Base-by-base conservation (phyloP, 805 yeast genomes). In the Metschnikowia similis region DNA sequence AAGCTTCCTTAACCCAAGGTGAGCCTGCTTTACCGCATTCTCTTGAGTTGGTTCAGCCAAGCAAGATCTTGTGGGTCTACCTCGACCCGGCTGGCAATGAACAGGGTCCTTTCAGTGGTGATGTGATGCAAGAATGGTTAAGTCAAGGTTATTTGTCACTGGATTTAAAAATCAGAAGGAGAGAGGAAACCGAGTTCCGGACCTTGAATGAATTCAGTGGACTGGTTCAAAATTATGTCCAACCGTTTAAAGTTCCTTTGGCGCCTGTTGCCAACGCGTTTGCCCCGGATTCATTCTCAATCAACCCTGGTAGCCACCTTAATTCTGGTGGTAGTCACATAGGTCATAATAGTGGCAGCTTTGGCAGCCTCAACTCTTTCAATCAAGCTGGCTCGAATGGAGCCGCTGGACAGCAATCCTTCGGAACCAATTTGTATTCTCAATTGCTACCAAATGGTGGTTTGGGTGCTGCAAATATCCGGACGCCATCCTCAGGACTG, bases 31-130 rank as follows among this genome's bases (percentile, higher is more conserved):
- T 50, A 11, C 41, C 50, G 11, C 43, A 48, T 37, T 41, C 47
- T 29, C 3, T 41, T 26, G 47, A 45, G 32, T 53, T 56, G 51
- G 28, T 56, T 8, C 54, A 49, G 29, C 60, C 60, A 4, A 54
- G 48, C 29, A 65, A 71, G 46, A 73, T 83, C 56, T 69, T 75
- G 44, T 89, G 96, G 96, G 69, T 69, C 50, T 89, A 89, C 64
- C 68, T 84, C 48, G 96, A 89, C 64, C 82, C 88, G 0, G 65
- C 75, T 37, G 88, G 87, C 4, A 75, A 67, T 45, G 83, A 81
- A 53, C 96, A 88, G 63, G 96, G 96, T 21, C 96, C 96, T 3
- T 89, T 89, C 66, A 72, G 74, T 42, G 89, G 91, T 2, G 64
- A 67, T 27, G 67, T 77, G 66, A 89, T 89, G 96, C 91, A 87